phyloP scores from a whole-genome alignment of 2,329 filamentous ascomycete species.

The Colletotrichum sojae region DNA sequence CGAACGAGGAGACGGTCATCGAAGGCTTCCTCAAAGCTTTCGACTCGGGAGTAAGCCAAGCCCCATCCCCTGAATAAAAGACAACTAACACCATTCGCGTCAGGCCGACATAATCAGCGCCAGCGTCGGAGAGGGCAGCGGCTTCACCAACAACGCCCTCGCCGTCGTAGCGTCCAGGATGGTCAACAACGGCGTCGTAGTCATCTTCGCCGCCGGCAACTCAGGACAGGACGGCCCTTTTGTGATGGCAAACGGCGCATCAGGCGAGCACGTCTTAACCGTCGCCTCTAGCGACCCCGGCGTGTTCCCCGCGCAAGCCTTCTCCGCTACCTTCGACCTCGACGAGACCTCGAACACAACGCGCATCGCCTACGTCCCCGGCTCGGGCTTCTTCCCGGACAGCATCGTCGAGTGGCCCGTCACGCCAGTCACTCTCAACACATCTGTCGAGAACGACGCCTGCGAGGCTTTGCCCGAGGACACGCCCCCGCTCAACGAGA shows the following conservation, averaged over 20 bases:
- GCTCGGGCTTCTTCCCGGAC: constrained; percentile 7
- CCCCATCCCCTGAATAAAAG: too few species aligned
- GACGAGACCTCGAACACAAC: constrained; percentile 1
- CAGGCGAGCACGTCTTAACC: constrained; percentile 57
- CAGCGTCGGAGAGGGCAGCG: constrained; percentile 55
- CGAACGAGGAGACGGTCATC: constrained; percentile 45
- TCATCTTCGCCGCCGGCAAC: constrained; percentile 67
- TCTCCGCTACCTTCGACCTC: constrained; percentile 9
- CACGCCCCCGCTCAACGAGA: constrained; percentile 1
- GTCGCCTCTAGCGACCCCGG: constrained; percentile 53
- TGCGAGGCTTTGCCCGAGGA: constrained; percentile 42
- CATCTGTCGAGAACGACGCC: constrained; percentile 44
- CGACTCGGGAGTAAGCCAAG: constrained; percentile 46
- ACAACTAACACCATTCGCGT: neutral
- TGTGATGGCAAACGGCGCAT: constrained; percentile 56
- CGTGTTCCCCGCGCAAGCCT: constrained; percentile 20
- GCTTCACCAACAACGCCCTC: constrained; percentile 58
- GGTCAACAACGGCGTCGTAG: constrained; percentile 63
- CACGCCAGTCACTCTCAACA: constrained; percentile 43
- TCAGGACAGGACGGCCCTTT: constrained; percentile 64
- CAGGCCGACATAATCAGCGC: constrained; percentile 57
- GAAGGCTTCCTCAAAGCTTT: constrained; percentile 53
- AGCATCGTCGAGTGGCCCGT: constrained; percentile 44
- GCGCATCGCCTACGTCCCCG: constrained; percentile 14
- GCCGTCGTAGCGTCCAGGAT: constrained; percentile 57